Conservation (phyloP, 2,329 filamentous ascomycete genomes). For the Pseudogymnoascus sp. region DNA sequence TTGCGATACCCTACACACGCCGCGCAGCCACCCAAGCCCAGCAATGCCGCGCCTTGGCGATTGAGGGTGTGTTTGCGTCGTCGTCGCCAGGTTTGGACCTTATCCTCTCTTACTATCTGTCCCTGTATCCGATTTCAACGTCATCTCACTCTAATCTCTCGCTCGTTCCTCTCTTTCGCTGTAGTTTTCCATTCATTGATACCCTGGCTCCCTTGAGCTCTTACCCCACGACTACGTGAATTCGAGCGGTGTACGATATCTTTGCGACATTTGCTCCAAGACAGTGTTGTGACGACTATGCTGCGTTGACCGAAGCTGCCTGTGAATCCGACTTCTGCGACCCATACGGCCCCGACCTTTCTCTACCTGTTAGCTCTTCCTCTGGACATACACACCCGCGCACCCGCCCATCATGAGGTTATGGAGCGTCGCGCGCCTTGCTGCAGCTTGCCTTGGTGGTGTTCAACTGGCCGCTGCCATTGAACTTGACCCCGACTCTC, state of each 20-base stretch:
- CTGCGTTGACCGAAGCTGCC: background rate
- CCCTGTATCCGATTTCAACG: background rate
- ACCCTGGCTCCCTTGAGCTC: background rate
- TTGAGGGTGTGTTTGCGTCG: background rate
- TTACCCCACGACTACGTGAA: background rate
- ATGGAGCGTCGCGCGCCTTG: background rate
- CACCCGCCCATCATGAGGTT: background rate
- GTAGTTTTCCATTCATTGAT: background rate
- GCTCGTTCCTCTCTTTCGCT: background rate
- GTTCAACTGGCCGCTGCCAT: background rate
- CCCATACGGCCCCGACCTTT: background rate
- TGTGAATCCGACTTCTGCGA: background rate
- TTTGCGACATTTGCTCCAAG: background rate
- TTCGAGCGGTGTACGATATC: background rate
- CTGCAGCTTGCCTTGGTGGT: background rate
- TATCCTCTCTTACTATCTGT: background rate
- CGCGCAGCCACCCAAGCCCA: background rate
- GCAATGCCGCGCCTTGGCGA: slow-evolving; percentile 8
- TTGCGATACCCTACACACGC: background rate
- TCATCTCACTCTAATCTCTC: background rate
- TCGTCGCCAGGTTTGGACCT: background rate
- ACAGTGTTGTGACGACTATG: background rate
- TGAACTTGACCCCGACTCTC: background rate
- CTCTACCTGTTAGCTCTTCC: background rate
- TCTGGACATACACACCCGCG: background rate